Percentiles rank a stretch among this genome's conserved stretches.
phyloP scores from a whole-genome alignment of 2,329 filamentous ascomycete species.

The Talaromyces sp. region DNA sequence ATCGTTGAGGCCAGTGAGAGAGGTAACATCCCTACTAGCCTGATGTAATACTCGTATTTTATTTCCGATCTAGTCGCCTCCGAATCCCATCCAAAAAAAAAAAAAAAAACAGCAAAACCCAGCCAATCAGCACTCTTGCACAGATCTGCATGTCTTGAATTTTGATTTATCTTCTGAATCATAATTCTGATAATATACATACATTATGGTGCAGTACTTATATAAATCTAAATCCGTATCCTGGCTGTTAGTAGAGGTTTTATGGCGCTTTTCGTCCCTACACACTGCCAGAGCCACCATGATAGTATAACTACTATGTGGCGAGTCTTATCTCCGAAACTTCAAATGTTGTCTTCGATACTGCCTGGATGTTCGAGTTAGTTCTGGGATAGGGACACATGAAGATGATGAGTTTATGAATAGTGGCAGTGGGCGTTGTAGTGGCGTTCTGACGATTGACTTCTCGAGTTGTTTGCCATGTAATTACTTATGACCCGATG shows the following conservation, averaged over 20 bases:
- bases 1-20: neutral
- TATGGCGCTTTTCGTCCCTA: neutral
- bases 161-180: neutral
- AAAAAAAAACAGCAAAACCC: neutral
- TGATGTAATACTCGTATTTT: neutral
- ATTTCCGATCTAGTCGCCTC: neutral
- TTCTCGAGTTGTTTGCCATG: neutral
- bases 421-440: neutral
- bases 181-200: neutral
- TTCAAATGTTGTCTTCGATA: neutral
- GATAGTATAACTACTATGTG: too few species aligned
- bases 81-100: neutral
- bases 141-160: slow-evolving; percentile 4
- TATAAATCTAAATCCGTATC: neutral
- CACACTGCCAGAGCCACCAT: neutral
- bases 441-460: neutral
- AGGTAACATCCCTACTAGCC: neutral
- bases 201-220: neutral
- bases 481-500: neutral
- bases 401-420: neutral
- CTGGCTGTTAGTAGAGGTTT: neutral
- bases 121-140: neutral
- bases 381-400: too few species aligned
- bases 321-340: neutral
- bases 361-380: neutral